Evolutionary conservation across 768 basidiomycete genomes (phyloP).

Genomic region (Pulveroboletus sp.): DNA sequence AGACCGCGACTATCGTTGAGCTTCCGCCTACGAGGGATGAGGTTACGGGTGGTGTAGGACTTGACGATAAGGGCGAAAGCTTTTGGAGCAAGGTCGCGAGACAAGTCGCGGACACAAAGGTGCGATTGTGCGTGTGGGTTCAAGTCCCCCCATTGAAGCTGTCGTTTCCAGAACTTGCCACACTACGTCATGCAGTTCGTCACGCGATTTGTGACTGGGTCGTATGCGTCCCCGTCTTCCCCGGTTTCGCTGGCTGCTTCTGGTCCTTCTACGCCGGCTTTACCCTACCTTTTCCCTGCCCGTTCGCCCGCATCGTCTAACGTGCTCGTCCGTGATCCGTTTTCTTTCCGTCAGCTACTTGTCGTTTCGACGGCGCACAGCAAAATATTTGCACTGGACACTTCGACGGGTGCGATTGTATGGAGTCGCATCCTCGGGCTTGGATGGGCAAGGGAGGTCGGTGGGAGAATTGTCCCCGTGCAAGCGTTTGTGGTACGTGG

Average conservation of each 20-base stretch:
- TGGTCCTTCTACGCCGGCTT: conserved; percentile 1
- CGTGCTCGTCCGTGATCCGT: conserved; percentile 63
- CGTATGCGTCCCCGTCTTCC: conserved; percentile 50
- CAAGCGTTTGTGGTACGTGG: conserved; percentile 55
- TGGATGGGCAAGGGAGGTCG: conserved; percentile 60
- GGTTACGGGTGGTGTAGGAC: conserved; percentile 9
- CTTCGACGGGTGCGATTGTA: conserved; percentile 68
- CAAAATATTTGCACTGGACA: conserved; percentile 81
- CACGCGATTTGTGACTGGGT: conserved; percentile 69
- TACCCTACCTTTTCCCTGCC: conserved; percentile 18
- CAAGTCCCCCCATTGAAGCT: not conserved
- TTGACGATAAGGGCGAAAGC: conserved; percentile 33
- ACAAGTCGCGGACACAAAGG: conserved; percentile 61
- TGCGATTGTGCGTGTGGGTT: conserved; percentile 18
- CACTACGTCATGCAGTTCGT: conserved; percentile 63
- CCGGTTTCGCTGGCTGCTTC: conserved; percentile 24
- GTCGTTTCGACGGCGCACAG: conserved; percentile 69
- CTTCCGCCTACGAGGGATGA: conserved; percentile 56
- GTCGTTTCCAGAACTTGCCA: conserved; percentile 59
- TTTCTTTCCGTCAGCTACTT: conserved; percentile 85
- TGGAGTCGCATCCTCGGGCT: conserved; percentile 81
- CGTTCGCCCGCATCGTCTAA: conserved; percentile 32
- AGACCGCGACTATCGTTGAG: conserved; percentile 69
- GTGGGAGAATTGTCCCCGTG: conserved; percentile 53
- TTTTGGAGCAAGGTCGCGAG: conserved; percentile 50